phyloP scores from a whole-genome alignment of 352 stramenopile species.

The Globisporangium perplexum region DNA sequence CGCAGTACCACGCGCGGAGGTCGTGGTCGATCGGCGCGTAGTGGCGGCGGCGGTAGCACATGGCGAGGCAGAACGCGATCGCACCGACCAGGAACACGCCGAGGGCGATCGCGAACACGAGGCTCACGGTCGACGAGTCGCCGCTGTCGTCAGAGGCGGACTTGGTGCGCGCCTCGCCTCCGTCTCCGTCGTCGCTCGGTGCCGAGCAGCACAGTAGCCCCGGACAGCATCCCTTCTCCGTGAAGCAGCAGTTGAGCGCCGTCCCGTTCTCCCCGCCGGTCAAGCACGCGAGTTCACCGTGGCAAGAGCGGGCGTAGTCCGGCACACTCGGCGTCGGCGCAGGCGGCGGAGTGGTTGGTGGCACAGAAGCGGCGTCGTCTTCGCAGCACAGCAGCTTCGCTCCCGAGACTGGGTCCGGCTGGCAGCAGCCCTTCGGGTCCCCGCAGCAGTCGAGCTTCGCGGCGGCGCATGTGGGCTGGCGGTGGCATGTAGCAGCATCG shows the following conservation, averaged over 20 bases:
- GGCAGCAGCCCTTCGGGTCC: constrained; percentile 21
- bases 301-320: constrained; percentile 10
- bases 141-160: constrained; percentile 7
- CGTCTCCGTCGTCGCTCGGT: constrained; percentile 3
- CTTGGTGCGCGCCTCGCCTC: not conserved
- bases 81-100: constrained; percentile 28
- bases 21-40: constrained; percentile 57
- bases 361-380: not conserved
- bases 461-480: constrained; percentile 25
- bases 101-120: constrained; percentile 36
- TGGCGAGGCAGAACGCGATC: constrained; percentile 35
- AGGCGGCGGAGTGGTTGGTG: not conserved
- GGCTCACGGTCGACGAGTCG: constrained; percentile 14
- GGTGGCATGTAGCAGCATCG: constrained; percentile 18
- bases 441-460: constrained; percentile 19
- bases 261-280: constrained; percentile 18
- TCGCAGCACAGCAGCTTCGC: constrained; percentile 19
- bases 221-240: constrained; percentile 16
- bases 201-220: constrained; percentile 14
- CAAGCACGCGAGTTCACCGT: constrained; percentile 15
- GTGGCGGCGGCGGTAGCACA: constrained; percentile 62
- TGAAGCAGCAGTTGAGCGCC: constrained; percentile 25
- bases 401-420: constrained; percentile 12
- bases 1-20: constrained; percentile 62
- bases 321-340: not conserved